These are phyloP conservation scores for Rhodotorula glutinis DNA, from an alignment of 1,284 basidiomycete species.

Conservation along the genomic window DNA sequence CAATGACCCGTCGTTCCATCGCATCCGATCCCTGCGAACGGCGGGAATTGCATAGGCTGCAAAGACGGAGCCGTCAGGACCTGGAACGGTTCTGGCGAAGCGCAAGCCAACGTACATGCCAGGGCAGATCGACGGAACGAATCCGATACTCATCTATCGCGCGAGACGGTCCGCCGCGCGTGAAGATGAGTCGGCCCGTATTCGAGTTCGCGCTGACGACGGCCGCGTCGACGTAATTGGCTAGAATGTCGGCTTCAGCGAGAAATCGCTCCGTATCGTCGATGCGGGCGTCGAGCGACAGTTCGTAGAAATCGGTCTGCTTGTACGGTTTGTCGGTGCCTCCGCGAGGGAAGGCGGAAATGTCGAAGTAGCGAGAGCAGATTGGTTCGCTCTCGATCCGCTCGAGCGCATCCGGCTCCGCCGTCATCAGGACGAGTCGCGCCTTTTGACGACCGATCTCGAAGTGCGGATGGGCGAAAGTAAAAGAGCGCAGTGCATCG, in stretches of 20 bases:
- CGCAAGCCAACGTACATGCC: slow-evolving; percentile 1
- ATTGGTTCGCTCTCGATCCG: slow-evolving; percentile 8
- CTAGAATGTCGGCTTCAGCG: slow-evolving; percentile 13
- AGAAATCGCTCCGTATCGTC: slow-evolving; percentile 18
- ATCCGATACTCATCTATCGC: not conserved
- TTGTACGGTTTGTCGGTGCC: slow-evolving; percentile 7
- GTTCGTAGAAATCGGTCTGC: slow-evolving; percentile 5
- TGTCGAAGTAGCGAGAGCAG: slow-evolving; percentile 6
- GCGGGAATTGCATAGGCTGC: slow-evolving; percentile 21
- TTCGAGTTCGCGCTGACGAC: slow-evolving; percentile 29
- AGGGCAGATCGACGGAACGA: slow-evolving; percentile 18
- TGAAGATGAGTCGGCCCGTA: slow-evolving; percentile 11
- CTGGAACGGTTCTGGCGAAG: not conserved
- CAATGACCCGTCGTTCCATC: slow-evolving; percentile 18
- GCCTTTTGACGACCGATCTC: slow-evolving; percentile 8
- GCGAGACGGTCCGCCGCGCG: slow-evolving; percentile 13
- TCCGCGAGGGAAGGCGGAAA: slow-evolving; percentile 2
- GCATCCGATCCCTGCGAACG: slow-evolving; percentile 13
- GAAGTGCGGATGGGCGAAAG: not conserved
- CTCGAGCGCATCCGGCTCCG: slow-evolving; percentile 23
- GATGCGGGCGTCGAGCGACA: not conserved
- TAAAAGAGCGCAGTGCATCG: slow-evolving; percentile 6
- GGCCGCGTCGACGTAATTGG: slow-evolving; percentile 20
- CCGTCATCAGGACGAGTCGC: slow-evolving; percentile 28
- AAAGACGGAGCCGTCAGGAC: not conserved